Percentiles rank a stretch among this genome's conserved stretches.
phyloP scores from a whole-genome alignment of 768 basidiomycete genomes.

The Mycena epipterygia region DNA sequence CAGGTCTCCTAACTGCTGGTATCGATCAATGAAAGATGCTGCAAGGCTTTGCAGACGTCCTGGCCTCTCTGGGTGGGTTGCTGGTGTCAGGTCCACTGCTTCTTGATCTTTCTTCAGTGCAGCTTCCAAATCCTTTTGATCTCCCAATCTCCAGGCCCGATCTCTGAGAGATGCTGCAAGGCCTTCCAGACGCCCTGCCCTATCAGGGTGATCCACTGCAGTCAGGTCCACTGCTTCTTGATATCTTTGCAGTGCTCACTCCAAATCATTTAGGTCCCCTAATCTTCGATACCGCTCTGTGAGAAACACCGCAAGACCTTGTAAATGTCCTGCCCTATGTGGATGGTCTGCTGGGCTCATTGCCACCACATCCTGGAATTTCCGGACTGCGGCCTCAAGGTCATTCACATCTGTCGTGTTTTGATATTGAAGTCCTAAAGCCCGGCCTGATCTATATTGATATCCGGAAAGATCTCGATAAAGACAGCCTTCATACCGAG shows the following conservation, averaged over 20 bases:
- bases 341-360: neutral
- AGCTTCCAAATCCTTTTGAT: neutral
- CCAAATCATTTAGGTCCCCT: no score
- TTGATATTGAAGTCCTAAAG: neutral
- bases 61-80: no score
- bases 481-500: neutral
- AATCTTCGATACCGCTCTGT: no score
- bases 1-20: no score
- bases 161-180: neutral
- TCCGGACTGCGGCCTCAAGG: neutral
- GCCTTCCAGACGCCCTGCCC: neutral
- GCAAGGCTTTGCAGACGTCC: no score
- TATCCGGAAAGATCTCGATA: neutral
- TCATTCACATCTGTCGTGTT: neutral
- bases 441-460: neutral
- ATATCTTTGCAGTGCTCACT: neutral
- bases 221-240: no score
- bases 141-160: neutral
- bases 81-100: no score
- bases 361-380: neutral
- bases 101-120: neutral
- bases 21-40: no score
- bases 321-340: neutral
- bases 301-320: neutral
- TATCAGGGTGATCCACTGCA: no score